Evolutionary conservation across 352 stramenopile genomes (phyloP), one percentile per base, ranked within the genome.

Genomic region (Aphanomyces invadans): DNA sequence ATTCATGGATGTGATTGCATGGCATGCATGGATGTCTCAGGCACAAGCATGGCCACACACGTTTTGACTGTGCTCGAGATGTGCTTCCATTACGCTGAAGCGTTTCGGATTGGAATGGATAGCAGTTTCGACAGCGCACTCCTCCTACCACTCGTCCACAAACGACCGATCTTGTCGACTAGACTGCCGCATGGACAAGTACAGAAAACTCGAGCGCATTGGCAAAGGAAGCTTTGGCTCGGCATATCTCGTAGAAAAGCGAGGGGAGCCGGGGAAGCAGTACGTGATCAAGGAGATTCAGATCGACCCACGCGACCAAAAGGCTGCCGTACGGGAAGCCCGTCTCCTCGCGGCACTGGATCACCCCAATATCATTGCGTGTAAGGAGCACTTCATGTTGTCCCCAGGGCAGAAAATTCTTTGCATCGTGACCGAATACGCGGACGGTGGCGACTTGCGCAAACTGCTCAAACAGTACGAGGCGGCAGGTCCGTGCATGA

Each of bases 401-500:
- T 59, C 73, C 1, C 56, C 71, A 23, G 46, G 46, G 11, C 52
- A 71, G 15, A 53, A 71, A 1, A 71, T 90, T n/a, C 70, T 95
- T 5, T 93, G 79, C 53, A 93, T 95, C 55, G 81, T 95, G 21
- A 90, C 89, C 25, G 87, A 95, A 63, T 93, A 87, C 62, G 87
- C 86, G 1, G 80, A 88, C 25, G 80, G 80, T 19, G 87, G 87
- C 2, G 83, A 92, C 48, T 74, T 95, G 23, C 79, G 80, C 44
- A 73, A 84, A 19, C 64, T 76, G 1, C 62, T 95, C 10, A 75
- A 77, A 46, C 70, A 72, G 26, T 75, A 80, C 28, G 55, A 53
- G 12, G 38, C 54, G 3, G 31, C 23, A 0, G 57, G 60, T 32
- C 1, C n/a, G n/a, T n/a, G n/a, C n/a, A n/a, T n/a, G n/a, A n/a